A percentile compares a stretch with the other conserved stretches of the same genome.
phyloP scores from a whole-genome alignment of 2,329 filamentous ascomycete genomes.

The Helotiales sp. region DNA sequence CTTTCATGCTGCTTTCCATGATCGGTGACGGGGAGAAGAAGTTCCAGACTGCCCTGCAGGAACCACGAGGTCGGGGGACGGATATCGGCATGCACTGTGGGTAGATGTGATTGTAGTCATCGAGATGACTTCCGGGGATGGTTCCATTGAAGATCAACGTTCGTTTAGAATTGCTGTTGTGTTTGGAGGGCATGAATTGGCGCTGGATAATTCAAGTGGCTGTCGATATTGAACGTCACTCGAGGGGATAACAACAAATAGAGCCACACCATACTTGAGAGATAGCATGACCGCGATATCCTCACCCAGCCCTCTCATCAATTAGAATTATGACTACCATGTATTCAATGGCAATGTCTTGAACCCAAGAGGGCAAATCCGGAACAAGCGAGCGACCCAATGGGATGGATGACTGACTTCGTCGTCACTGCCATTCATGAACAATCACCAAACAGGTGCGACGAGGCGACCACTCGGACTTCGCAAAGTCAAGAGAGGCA shows the following conservation, averaged over 20 bases:
- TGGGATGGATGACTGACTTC: not conserved
- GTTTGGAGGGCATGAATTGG: not conserved
- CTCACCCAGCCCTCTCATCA: not conserved
- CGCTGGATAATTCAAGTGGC: too few species aligned
- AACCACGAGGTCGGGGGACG: not conserved
- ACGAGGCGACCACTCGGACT: not conserved
- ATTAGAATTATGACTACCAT: too few species aligned
- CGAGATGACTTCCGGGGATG: not conserved
- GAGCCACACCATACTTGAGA: too few species aligned
- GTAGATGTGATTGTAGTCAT: not conserved
- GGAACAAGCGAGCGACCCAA: not conserved
- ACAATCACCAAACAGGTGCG: not conserved
- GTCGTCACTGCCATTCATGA: not conserved
- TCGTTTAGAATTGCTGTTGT: not conserved
- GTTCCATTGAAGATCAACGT: not conserved
- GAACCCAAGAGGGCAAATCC: not conserved
- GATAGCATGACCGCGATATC: too few species aligned
- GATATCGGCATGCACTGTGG: not conserved
- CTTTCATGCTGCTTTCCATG: not conserved
- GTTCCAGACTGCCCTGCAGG: not conserved
- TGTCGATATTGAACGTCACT: too few species aligned
- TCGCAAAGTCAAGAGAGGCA: not conserved
- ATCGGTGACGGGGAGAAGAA: not conserved
- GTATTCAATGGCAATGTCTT: not conserved
- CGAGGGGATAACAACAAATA: too few species aligned